A percentile compares a stretch with the other conserved stretches of the same genome.
phyloP scores from a whole-genome alignment of 495 filamentous ascomycete species.

The Talaromyces stipitatus region DNA sequence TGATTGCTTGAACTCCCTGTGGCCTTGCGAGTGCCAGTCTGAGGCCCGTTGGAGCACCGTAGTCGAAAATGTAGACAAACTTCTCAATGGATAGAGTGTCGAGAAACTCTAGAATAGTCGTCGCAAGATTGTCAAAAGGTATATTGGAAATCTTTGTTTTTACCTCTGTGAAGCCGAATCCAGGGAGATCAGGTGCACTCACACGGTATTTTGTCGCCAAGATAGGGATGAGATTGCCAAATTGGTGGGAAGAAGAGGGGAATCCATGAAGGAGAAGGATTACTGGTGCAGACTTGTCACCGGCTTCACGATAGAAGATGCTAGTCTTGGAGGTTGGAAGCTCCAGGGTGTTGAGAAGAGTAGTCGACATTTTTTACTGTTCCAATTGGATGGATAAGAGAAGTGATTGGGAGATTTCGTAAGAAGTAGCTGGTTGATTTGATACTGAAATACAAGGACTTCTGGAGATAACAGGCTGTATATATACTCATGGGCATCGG shows the following conservation, averaged over 20 bases:
- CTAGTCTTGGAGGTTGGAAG: slow-evolving; percentile 11
- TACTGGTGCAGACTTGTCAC: slow-evolving; percentile 29
- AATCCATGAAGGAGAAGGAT: slow-evolving; percentile 59
- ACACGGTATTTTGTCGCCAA: slow-evolving; percentile 44
- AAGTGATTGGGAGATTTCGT: too few species aligned
- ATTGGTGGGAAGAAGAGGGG: slow-evolving; percentile 55
- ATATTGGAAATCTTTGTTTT: slow-evolving; percentile 40
- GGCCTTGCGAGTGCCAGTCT: slow-evolving; percentile 44
- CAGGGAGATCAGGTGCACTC: slow-evolving; percentile 54
- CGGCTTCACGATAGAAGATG: slow-evolving; percentile 48
- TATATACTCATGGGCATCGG: too few species aligned
- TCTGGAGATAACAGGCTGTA: too few species aligned
- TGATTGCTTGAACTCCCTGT: slow-evolving; percentile 42
- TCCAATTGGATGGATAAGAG: too few species aligned
- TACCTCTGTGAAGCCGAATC: slow-evolving; percentile 50
- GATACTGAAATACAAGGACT: too few species aligned
- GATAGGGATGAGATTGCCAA: slow-evolving; percentile 53
- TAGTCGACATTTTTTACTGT: too few species aligned
- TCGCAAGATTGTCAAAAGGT: slow-evolving; percentile 43
- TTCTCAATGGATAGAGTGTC: slow-evolving; percentile 33
- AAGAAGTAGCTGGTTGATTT: too few species aligned
- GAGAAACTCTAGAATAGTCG: slow-evolving; percentile 40
- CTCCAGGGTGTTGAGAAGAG: not conserved
- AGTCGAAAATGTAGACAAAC: slow-evolving; percentile 61
- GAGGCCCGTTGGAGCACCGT: slow-evolving; percentile 52